A percentile compares a stretch with the other conserved stretches of the same genome.
Evolutionary conservation across 768 basidiomycete species (phyloP).

Genomic region (Mycena floridula): DNA sequence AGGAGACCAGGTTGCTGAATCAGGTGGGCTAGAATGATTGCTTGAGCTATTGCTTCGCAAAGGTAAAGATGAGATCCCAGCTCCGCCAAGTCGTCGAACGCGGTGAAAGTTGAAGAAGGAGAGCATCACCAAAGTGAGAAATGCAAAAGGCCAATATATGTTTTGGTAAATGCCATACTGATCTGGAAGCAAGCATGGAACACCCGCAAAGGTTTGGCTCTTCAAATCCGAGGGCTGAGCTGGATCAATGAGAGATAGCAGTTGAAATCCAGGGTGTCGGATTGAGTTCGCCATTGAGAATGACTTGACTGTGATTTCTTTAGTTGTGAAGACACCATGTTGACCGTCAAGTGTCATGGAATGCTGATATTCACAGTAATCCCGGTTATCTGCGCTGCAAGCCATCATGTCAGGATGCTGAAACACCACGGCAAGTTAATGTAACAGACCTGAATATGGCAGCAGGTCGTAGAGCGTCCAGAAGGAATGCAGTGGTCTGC

Average conservation of each 20-base stretch:
- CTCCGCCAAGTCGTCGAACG: slow-evolving; percentile 15
- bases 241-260: slow-evolving; percentile 56
- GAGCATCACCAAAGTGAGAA: slow-evolving; percentile 46
- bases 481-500: slow-evolving; percentile 68
- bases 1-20: slow-evolving; percentile 40
- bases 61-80: slow-evolving; percentile 5
- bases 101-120: slow-evolving; percentile 35
- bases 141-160: slow-evolving; percentile 59
- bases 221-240: slow-evolving; percentile 19
- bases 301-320: slow-evolving; percentile 85
- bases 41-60: slow-evolving; percentile 19
- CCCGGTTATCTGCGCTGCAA: slow-evolving; percentile 83
- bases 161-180: slow-evolving; percentile 52
- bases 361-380: slow-evolving; percentile 79
- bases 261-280: slow-evolving; percentile 74
- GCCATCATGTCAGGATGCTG: slow-evolving; percentile 4
- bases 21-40: slow-evolving; percentile 20
- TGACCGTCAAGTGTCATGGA: slow-evolving; percentile 21
- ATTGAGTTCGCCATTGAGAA: slow-evolving; percentile 77
- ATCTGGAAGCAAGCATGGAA: slow-evolving; percentile 77
- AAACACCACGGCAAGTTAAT: not conserved
- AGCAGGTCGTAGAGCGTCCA: slow-evolving; percentile 59
- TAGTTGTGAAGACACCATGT: slow-evolving; percentile 26
- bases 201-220: slow-evolving; percentile 52
- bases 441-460: slow-evolving; percentile 67